These are phyloP conservation scores for Marasmius tenuissimus DNA, from an alignment of 1,284 basidiomycete species.

Conservation along the genomic window DNA sequence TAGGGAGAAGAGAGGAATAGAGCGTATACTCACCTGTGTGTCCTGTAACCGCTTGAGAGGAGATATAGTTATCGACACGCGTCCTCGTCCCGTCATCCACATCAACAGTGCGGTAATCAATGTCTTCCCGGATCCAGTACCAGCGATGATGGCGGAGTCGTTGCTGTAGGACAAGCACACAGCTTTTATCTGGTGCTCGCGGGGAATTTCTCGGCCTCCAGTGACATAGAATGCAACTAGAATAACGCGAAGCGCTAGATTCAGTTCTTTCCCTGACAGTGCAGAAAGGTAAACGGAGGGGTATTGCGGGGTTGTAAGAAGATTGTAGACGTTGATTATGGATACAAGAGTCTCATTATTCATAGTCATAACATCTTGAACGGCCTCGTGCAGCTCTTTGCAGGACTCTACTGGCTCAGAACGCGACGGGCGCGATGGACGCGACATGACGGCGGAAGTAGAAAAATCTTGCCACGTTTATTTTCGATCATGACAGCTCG, in stretches of 20 bases:
- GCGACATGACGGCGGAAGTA: no score
- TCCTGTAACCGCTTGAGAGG: conserved; percentile 5
- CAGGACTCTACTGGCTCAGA: no score
- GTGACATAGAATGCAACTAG: neutral
- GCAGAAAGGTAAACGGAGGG: neutral
- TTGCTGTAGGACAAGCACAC: neutral
- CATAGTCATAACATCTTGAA: neutral
- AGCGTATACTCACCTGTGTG: conserved; percentile 2
- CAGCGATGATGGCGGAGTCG: conserved; percentile 1
- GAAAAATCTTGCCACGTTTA: no score
- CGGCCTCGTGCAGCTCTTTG: neutral
- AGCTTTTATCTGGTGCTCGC: conserved; percentile 1
- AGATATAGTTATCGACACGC: neutral
- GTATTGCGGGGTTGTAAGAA: neutral
- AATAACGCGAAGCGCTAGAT: neutral
- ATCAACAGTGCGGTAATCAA: neutral
- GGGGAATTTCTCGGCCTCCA: neutral
- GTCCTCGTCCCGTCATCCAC: neutral
- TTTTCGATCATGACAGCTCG: no score
- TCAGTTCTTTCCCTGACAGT: neutral
- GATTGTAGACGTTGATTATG: neutral
- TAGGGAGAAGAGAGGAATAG: no score
- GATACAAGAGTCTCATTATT: neutral
- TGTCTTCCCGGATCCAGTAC: conserved; percentile 7
- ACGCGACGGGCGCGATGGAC: no score